These are phyloP conservation scores for Bassia scoparia DNA, from an alignment of 148 eudicot genomes.

Conservation along the genomic window DNA sequence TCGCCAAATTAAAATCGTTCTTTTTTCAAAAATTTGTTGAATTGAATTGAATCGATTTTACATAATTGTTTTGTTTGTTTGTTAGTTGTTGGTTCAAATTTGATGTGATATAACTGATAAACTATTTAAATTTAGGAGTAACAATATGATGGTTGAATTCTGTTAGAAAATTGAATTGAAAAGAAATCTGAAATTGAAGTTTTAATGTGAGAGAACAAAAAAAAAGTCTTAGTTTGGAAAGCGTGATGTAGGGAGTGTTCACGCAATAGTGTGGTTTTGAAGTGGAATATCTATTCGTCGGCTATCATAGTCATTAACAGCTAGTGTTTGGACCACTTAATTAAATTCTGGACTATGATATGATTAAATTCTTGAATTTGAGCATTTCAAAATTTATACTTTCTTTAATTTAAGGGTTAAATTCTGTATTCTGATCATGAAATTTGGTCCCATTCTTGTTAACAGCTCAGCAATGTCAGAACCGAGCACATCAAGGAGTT, in stretches of 20 bases:
- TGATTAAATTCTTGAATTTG: not conserved
- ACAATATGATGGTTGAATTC: too few relatives aligned
- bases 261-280: not conserved
- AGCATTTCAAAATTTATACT: not conserved
- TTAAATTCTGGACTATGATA: constrained; percentile 3
- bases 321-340: constrained; percentile 18
- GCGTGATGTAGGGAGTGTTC: not conserved
- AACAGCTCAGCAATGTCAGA: constrained; percentile 64
- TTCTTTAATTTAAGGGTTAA: not conserved
- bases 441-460: constrained; percentile 18
- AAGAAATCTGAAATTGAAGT: not conserved
- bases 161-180: not conserved
- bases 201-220: not conserved
- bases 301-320: constrained; percentile 2
- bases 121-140: not conserved
- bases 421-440: constrained; percentile 9
- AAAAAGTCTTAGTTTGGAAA: not conserved
- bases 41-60: not conserved
- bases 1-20: not conserved
- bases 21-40: not conserved
- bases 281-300: not conserved
- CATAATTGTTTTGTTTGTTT: not conserved
- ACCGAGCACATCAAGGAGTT: constrained; percentile 50
- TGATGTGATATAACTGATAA: not conserved
- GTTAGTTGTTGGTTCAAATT: not conserved